Conservation (phyloP, 192 early-diverging fungal genomes). For the Phlyctochytrium planicorne region DNA sequence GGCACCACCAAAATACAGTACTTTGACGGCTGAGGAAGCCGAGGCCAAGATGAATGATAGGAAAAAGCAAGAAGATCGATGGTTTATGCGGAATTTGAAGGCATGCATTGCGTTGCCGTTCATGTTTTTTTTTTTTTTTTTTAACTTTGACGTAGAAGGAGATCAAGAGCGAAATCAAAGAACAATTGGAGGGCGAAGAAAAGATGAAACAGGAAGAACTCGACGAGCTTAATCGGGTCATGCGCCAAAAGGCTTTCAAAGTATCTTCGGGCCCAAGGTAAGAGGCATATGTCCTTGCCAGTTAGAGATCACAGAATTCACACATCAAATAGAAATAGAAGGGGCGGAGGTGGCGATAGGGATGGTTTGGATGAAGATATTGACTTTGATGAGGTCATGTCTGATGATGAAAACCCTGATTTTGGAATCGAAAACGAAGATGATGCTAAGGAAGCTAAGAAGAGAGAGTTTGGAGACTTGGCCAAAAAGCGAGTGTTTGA, state of each 20-base stretch:
- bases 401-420: slow-evolving; percentile 49
- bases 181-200: not conserved
- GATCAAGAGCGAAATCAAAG: too few relatives aligned
- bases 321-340: not conserved
- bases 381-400: slow-evolving; percentile 45
- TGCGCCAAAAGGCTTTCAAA: not conserved
- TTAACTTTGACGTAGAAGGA: too few relatives aligned
- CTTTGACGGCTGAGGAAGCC: slow-evolving; percentile 50
- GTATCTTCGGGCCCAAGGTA: not conserved
- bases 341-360: not conserved
- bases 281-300: slow-evolving; percentile 1
- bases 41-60: slow-evolving; percentile 42
- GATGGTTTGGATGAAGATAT: slow-evolving; percentile 39
- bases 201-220: slow-evolving; percentile 12
- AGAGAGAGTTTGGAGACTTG: slow-evolving; percentile 34
- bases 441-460: slow-evolving; percentile 46
- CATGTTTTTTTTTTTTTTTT: not conserved
- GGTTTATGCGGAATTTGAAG: slow-evolving; percentile 37
- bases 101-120: slow-evolving; percentile 12
- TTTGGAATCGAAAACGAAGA: slow-evolving; percentile 56
- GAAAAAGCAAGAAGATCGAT: slow-evolving; percentile 13
- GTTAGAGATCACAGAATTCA: too few relatives aligned
- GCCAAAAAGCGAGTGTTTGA: slow-evolving; percentile 28
- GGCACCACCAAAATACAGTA: slow-evolving; percentile 40
- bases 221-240: slow-evolving; percentile 8